These are phyloP conservation scores for Cryphonectria parasitica DNA, from an alignment of 2,329 filamentous ascomycete genomes.

Conservation along the genomic window DNA sequence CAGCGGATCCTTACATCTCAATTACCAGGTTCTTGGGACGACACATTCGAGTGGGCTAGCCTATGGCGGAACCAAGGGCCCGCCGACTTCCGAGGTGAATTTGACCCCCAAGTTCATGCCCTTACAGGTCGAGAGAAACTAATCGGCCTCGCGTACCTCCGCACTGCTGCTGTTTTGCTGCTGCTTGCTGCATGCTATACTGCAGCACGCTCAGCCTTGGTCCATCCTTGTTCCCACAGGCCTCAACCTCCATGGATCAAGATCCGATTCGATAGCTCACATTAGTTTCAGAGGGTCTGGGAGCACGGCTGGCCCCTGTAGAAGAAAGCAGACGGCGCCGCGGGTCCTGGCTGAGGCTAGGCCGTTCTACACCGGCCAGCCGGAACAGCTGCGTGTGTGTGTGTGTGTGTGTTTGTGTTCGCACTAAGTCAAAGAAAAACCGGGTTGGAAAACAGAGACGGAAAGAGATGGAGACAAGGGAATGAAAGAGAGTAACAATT, in stretches of 20 bases:
- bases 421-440: too few relatives aligned
- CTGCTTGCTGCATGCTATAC: not conserved
- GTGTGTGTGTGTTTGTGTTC: not conserved
- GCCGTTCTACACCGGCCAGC: constrained; percentile 9
- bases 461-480: too few relatives aligned
- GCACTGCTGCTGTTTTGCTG: not conserved
- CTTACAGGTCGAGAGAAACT: not conserved
- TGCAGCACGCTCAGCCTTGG: not conserved
- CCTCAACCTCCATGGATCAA: not conserved
- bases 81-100: not conserved
- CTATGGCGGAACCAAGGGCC: not conserved
- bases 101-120: not conserved
- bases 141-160: not conserved
- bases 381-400: not conserved
- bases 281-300: constrained; percentile 14
- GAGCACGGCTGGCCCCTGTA: constrained; percentile 14
- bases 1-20: not conserved
- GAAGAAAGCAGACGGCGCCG: not conserved
- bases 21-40: not conserved
- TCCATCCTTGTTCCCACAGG: constrained; percentile 2
- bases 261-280: constrained; percentile 29
- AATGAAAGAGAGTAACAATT: too few relatives aligned
- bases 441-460: not conserved
- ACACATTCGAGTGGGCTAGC: not conserved
- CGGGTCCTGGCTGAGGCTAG: constrained; percentile 1